Percentiles rank a stretch among this genome's conserved stretches.
Conservation (phyloP, 768 basidiomycete species). For the Tylopilus vinaceipallidus region DNA sequence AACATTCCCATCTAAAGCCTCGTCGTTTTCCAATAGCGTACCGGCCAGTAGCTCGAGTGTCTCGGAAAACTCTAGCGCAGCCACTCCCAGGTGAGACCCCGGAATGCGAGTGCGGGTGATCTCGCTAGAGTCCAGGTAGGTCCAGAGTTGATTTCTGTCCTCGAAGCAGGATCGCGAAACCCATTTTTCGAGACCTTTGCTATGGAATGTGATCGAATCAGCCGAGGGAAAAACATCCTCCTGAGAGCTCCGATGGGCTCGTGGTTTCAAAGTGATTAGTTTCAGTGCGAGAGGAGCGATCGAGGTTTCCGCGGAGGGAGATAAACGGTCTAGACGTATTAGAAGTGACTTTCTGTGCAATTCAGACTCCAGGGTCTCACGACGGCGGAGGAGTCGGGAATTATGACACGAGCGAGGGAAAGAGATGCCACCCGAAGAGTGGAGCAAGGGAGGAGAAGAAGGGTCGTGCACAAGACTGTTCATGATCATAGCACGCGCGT, state of each 20-base stretch:
- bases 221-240: conserved; percentile 22
- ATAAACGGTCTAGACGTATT: conserved; percentile 41
- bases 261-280: conserved; percentile 24
- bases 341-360: conserved; percentile 54
- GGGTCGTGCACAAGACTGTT: conserved; percentile 43
- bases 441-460: conserved; percentile 50
- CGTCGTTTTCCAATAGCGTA: conserved; percentile 29
- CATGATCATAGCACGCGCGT: conserved; percentile 42
- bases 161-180: conserved; percentile 73
- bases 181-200: conserved; percentile 67
- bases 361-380: conserved; percentile 41
- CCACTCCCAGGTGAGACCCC: conserved; percentile 56
- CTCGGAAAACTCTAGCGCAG: conserved; percentile 70
- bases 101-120: conserved; percentile 39
- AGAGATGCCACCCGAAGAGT: conserved; percentile 31
- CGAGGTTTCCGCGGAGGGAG: conserved; percentile 40
- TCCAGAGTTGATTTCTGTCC: conserved; percentile 60
- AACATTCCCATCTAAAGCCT: conserved; percentile 7
- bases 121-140: conserved; percentile 39
- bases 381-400: conserved; percentile 34
- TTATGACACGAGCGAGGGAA: conserved; percentile 61
- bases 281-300: conserved; percentile 46
- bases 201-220: conserved; percentile 28
- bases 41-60: conserved; percentile 64
- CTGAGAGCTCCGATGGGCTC: conserved; percentile 35